Conservation (phyloP, 2,329 filamentous ascomycete genomes). For the Aspergillus caelatus region DNA sequence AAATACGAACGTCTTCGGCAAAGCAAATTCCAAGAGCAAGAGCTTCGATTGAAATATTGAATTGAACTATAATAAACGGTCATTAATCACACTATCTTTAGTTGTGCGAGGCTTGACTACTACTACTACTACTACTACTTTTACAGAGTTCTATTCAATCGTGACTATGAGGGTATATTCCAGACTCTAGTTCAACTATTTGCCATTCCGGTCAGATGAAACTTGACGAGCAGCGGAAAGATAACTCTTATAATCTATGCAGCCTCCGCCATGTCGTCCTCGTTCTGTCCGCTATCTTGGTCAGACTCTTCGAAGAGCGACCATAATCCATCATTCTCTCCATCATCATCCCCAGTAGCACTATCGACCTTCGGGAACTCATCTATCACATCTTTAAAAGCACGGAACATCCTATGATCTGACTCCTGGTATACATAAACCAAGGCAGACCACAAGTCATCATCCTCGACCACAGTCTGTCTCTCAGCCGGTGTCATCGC, state of each 20-base stretch:
- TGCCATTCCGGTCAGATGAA: too few relatives aligned
- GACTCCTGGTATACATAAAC: not conserved
- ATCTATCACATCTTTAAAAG: not conserved
- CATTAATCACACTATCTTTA: too few relatives aligned
- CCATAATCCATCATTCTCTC: not conserved
- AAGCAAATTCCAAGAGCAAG: too few relatives aligned
- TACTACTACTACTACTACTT: too few relatives aligned
- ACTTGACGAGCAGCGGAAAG: too few relatives aligned
- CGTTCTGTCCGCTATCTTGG: not conserved
- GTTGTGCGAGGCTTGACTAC: too few relatives aligned
- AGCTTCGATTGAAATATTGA: too few relatives aligned
- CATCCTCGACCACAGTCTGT: not conserved
- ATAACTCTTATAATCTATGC: not conserved
- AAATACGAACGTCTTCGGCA: too few relatives aligned
- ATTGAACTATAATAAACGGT: too few relatives aligned
- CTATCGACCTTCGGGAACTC: not conserved
- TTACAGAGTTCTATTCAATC: too few relatives aligned
- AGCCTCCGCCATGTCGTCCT: not conserved
- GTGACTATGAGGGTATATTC: too few relatives aligned
- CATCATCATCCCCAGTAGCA: not conserved
- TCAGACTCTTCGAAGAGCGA: not conserved
- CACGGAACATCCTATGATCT: not conserved
- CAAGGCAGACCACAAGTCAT: not conserved
- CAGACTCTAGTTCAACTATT: too few relatives aligned
- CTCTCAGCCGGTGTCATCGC: not conserved